phyloP scores from a whole-genome alignment of 73 alveolate genomes.

The Paramecium pentaurelia region DNA sequence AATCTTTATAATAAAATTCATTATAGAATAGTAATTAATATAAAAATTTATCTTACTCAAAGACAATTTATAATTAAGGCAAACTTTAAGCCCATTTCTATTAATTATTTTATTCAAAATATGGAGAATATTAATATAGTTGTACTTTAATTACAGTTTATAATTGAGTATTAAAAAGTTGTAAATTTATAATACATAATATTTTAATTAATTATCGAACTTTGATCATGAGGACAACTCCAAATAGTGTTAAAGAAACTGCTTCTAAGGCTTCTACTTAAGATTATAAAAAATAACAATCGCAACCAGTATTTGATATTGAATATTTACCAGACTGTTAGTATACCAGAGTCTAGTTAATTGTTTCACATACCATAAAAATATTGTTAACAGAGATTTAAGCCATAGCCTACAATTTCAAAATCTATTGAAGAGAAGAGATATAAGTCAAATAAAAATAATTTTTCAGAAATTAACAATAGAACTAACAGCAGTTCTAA shows the following conservation, averaged over 20 bases:
- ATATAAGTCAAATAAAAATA: neutral
- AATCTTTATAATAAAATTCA: neutral
- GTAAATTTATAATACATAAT: neutral
- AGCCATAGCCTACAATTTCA: neutral
- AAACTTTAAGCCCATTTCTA: neutral
- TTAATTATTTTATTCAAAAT: too few relatives aligned
- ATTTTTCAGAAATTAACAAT: neutral
- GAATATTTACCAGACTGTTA: neutral
- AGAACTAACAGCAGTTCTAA: constrained; percentile 39
- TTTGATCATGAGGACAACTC: constrained; percentile 31
- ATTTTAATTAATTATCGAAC: neutral
- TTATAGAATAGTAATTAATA: neutral
- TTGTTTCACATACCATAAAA: neutral
- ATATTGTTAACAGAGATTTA: neutral
- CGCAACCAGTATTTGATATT: neutral
- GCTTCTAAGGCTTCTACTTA: neutral
- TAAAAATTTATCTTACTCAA: neutral
- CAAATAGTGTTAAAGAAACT: constrained; percentile 35
- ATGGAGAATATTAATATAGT: neutral
- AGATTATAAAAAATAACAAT: constrained; percentile 22
- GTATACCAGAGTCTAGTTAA: neutral
- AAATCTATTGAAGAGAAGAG: constrained; percentile 42
- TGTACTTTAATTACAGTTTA: neutral
- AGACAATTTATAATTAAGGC: neutral
- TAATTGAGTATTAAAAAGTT: neutral